phyloP scores from a whole-genome alignment of 192 early-diverging fungal genomes.

The Dimargaris verticillata region DNA sequence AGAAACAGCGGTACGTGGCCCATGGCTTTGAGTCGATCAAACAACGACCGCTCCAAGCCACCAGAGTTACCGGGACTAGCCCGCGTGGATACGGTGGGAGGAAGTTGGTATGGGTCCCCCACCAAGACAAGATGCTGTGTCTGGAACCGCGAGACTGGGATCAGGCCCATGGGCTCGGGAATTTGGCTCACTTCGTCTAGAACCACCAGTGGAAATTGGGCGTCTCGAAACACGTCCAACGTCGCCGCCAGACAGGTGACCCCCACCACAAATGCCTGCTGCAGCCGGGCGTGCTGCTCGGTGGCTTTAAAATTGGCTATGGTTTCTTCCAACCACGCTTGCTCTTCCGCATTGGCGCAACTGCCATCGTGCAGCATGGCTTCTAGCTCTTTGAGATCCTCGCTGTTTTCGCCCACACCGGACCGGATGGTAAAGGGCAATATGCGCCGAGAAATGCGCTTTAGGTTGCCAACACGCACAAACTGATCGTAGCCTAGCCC shows the following conservation, averaged over 20 bases:
- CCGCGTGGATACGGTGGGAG: conserved; percentile 55
- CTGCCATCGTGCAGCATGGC: conserved; percentile 43
- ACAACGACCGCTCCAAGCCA: conserved; percentile 69
- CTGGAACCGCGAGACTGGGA: conserved; percentile 50
- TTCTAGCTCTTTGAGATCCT: conserved; percentile 66
- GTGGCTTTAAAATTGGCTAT: conserved; percentile 21
- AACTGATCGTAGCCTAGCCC: conserved; percentile 47
- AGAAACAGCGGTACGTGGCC: conserved; percentile 20
- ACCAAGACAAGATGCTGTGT: conserved; percentile 52
- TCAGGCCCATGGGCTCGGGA: conserved; percentile 72
- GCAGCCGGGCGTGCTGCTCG: conserved; percentile 25
- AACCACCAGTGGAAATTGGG: conserved; percentile 47
- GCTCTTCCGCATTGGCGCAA: conserved; percentile 31
- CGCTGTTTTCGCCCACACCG: conserved; percentile 10
- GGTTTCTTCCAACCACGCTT: conserved; percentile 17
- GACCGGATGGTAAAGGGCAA: conserved; percentile 42
- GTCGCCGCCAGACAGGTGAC: conserved; percentile 67
- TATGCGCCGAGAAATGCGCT: conserved; percentile 44
- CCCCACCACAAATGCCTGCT: conserved; percentile 37
- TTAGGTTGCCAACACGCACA: conserved; percentile 51
- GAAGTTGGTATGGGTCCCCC: conserved; percentile 77
- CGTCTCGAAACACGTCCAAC: conserved; percentile 46
- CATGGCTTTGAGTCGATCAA: conserved; percentile 50
- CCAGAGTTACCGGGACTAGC: conserved; percentile 21
- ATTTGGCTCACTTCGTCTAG: conserved; percentile 82